Conservation (phyloP, 495 filamentous ascomycete species). For the Corynascus novoguineensis region DNA sequence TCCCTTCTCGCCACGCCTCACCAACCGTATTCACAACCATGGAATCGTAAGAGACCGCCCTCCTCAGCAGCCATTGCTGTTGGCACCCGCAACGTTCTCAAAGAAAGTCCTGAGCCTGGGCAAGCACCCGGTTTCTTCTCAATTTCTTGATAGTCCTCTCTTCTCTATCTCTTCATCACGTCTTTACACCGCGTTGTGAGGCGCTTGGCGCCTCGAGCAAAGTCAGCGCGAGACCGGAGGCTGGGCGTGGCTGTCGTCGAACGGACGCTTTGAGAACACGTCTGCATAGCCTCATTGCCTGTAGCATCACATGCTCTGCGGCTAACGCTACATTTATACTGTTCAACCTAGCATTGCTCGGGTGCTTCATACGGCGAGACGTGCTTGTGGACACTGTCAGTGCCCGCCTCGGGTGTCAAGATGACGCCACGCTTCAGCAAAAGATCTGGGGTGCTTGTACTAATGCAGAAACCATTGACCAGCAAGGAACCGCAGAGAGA, state of each 20-base stretch:
- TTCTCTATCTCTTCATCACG: neutral
- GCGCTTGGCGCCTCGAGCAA: neutral
- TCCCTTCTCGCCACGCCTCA: neutral
- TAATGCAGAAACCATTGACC: neutral
- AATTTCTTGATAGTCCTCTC: neutral
- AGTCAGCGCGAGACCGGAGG: neutral
- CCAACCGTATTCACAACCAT: neutral
- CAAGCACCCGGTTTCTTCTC: neutral
- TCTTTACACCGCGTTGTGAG: neutral
- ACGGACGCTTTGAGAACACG: constrained; percentile 5
- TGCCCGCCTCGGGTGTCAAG: neutral
- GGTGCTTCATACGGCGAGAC: neutral
- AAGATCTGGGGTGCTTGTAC: neutral
- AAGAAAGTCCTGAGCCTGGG: neutral
- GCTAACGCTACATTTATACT: too few species aligned
- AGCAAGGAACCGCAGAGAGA: neutral
- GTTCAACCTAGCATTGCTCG: too few species aligned
- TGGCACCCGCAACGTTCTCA: too few species aligned
- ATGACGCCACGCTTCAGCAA: neutral
- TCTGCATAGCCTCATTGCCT: neutral
- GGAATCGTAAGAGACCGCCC: too few species aligned
- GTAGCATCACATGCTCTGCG: too few species aligned
- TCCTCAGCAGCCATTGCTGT: too few species aligned
- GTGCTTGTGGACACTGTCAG: neutral
- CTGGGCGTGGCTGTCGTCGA: neutral